Evolutionary conservation across 2,329 filamentous ascomycete species (phyloP).

Genomic region (Coniochaeta hoffmannii): DNA sequence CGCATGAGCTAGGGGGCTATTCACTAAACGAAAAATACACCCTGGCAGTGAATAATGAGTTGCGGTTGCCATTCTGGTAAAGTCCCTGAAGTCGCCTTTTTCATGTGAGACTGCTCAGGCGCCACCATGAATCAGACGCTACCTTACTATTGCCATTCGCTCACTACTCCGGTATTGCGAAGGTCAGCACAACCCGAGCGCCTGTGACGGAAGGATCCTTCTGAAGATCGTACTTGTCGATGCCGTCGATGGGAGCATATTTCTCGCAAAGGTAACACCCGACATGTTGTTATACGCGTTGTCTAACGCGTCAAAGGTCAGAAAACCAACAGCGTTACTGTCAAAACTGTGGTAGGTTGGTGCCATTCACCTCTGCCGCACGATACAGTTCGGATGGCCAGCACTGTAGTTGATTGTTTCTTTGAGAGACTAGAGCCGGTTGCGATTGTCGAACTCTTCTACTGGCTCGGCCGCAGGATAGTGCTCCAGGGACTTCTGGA

Average conservation of each 20-base stretch:
- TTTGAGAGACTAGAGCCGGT: conserved; percentile 12
- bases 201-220: conserved; percentile 7
- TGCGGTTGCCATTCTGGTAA: too few species aligned
- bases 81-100: too few species aligned
- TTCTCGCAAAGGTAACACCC: conserved; percentile 13
- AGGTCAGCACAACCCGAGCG: not conserved
- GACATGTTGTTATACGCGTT: conserved; percentile 14
- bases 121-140: too few species aligned
- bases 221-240: conserved; percentile 11
- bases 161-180: too few species aligned
- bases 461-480: conserved; percentile 9
- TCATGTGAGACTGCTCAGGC: too few species aligned
- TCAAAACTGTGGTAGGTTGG: too few species aligned
- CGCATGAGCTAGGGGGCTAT: too few species aligned
- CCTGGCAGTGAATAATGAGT: too few species aligned
- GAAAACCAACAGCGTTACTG: not conserved
- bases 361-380: conserved; percentile 9
- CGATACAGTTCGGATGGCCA: conserved; percentile 2
- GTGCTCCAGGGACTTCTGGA: conserved; percentile 1
- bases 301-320: too few species aligned
- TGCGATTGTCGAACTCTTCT: conserved; percentile 11
- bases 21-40: too few species aligned
- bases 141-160: too few species aligned
- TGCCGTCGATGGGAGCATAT: conserved; percentile 11
- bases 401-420: conserved; percentile 9